Evolutionary conservation across 192 early-diverging fungal species (phyloP).

Genomic region (Backusella liffmaniae): DNA sequence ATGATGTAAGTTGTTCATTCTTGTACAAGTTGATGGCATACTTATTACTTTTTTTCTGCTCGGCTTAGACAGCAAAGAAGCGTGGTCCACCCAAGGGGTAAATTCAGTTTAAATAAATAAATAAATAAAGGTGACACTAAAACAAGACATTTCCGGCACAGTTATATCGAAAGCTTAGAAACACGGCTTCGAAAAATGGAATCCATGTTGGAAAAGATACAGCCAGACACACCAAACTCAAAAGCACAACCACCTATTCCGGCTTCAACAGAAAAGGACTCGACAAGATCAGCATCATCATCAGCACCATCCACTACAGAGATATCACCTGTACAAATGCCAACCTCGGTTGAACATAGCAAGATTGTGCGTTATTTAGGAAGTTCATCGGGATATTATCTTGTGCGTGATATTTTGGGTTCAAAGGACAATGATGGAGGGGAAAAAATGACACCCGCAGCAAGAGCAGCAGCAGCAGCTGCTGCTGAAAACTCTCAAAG

Average conservation of each 20-base stretch:
- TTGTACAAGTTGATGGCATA: neutral
- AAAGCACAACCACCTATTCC: neutral
- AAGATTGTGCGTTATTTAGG: slow-evolving; percentile 26
- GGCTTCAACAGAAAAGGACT: neutral
- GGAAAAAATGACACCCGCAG: neutral
- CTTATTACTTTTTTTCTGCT: neutral
- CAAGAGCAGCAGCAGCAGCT: neutral
- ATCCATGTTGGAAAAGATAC: slow-evolving; percentile 14
- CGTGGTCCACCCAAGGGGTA: slow-evolving; percentile 32
- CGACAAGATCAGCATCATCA: neutral
- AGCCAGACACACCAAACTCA: neutral
- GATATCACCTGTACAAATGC: neutral
- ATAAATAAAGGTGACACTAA: no score
- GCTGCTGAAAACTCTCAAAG: neutral
- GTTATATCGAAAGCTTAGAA: slow-evolving; percentile 31
- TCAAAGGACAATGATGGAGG: neutral
- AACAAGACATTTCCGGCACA: neutral
- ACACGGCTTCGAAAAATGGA: slow-evolving; percentile 24
- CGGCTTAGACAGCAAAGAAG: slow-evolving; percentile 15
- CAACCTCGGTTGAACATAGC: slow-evolving; percentile 25
- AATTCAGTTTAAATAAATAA: neutral
- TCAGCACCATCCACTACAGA: neutral
- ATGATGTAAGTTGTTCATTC: slow-evolving; percentile 19
- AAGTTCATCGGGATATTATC: slow-evolving; percentile 32
- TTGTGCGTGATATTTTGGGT: slow-evolving; percentile 18